Conservation (phyloP, 352 stramenopile species). For the Salisapilia sapeloensis region DNA sequence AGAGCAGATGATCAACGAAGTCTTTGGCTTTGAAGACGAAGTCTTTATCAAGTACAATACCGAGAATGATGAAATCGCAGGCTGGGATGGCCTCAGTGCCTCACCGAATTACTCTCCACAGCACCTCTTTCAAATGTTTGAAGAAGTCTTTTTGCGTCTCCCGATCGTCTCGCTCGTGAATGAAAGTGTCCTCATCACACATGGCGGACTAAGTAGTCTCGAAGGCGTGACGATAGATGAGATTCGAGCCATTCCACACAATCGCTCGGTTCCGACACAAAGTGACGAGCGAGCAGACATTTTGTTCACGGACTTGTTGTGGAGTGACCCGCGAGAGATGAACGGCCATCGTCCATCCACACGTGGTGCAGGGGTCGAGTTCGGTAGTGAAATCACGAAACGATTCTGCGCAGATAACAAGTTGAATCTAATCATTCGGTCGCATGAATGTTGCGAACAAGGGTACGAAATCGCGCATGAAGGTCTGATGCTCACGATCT, state of each 20-base stretch:
- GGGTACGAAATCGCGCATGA: constrained; percentile 83
- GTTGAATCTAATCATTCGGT: constrained; percentile 85
- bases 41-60: constrained; percentile 67
- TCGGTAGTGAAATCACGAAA: constrained; percentile 85
- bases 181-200: constrained; percentile 82
- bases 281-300: constrained; percentile 61
- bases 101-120: constrained; percentile 55
- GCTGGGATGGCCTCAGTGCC: constrained; percentile 32
- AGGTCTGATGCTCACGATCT: constrained; percentile 77
- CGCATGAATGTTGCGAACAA: constrained; percentile 85
- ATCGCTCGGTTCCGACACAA: constrained; percentile 78
- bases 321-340: constrained; percentile 75
- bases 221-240: constrained; percentile 81
- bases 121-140: constrained; percentile 72
- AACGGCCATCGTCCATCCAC: constrained; percentile 45
- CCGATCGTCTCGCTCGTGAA: constrained; percentile 86
- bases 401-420: constrained; percentile 77
- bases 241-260: constrained; percentile 64
- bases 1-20: constrained; percentile 85
- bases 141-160: constrained; percentile 75
- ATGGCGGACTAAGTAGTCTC: constrained; percentile 83
- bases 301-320: constrained; percentile 84
- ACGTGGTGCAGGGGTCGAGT: constrained; percentile 84
- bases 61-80: constrained; percentile 55
- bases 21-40: constrained; percentile 79